Conservation (phyloP, 352 stramenopile genomes). For the Phytophthora crassamura region DNA sequence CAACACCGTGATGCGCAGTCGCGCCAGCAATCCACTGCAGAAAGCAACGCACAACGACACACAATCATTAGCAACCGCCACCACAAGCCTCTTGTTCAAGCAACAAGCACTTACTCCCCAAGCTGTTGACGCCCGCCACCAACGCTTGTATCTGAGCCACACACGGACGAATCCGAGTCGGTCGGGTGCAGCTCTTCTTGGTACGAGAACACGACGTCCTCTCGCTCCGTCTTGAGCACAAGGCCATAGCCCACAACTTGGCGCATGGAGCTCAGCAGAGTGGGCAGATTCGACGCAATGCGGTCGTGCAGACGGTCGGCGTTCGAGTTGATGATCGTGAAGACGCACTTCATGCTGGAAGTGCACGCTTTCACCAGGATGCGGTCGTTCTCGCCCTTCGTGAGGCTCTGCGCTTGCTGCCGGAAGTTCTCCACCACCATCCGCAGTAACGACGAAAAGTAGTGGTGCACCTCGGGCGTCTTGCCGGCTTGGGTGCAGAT, state of each 20-base stretch:
- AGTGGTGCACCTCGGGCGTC: slow-evolving; percentile 70
- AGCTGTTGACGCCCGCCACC: slow-evolving; percentile 37
- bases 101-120: slow-evolving; percentile 55
- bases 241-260: slow-evolving; percentile 80
- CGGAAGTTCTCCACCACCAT: slow-evolving; percentile 90
- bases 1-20: slow-evolving; percentile 77
- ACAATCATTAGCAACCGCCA: slow-evolving; percentile 3
- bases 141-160: slow-evolving; percentile 55
- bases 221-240: slow-evolving; percentile 52
- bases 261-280: slow-evolving; percentile 78
- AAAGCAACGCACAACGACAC: slow-evolving; percentile 1
- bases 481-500: slow-evolving; percentile 77
- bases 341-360: slow-evolving; percentile 89
- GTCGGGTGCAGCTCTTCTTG: slow-evolving; percentile 64
- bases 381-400: slow-evolving; percentile 68
- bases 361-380: slow-evolving; percentile 87
- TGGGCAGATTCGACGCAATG: slow-evolving; percentile 65
- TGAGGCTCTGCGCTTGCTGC: slow-evolving; percentile 74
- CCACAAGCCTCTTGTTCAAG: neutral
- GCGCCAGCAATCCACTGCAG: slow-evolving; percentile 66
- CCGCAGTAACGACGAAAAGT: slow-evolving; percentile 76
- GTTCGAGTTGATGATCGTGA: slow-evolving; percentile 80
- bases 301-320: slow-evolving; percentile 64
- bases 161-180: slow-evolving; percentile 81
- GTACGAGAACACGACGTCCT: slow-evolving; percentile 62